Evolutionary conservation across 2,329 filamentous ascomycete species (phyloP), one percentile per base, ranked within the genome.

Genomic region (Chaetothyriales sp.): DNA sequence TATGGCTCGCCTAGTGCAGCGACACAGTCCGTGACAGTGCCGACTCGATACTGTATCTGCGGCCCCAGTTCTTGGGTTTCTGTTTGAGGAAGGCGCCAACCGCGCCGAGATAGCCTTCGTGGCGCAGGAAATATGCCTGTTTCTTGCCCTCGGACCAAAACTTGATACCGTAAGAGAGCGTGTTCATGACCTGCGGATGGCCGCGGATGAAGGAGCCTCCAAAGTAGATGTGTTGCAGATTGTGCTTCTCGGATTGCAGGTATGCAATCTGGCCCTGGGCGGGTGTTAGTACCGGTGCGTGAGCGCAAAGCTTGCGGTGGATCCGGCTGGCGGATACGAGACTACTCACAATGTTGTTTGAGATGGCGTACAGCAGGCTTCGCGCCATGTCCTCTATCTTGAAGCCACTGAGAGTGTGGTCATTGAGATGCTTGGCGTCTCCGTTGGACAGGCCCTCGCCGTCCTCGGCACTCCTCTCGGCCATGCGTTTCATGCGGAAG

Each of bases 161-260:
- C 61, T 88, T 88, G 70, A 98, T 95, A 64, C 90, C 92, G 65
- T 95, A 98, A 51, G 85, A 89, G 8, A 98, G 75, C 0, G 92
- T 97, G 68, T 97, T 94, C 80, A 98, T 98, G 10, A 92, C 98
- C 70, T 97, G 92, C 15, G 86, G 82, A 67, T 98, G 92, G 43
- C 92, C 92, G 44, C 92, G 83, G 65, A 98, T 97, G 66, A 97
- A 98, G 5, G 86, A 92, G 20, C 92, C 92, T 19, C 92, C 92
- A 68, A 98, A 98, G 72, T 98, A 98, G 55, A 98, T 97, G 64
- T 90, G 82, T 57, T 86, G 85, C 22, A 97, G 75, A 46, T 84
- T 80, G 70, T 98, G 90, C 64, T 95, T 92, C 66, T 95, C 89
- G 5, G 88, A 92, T 66, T 97, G 92, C n/a, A 98, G 75, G 67